A percentile compares a stretch with the other conserved stretches of the same genome.
These are phyloP conservation scores for Carpinus fangiana DNA, from an alignment of 306 rosid species.

Conservation along the genomic window DNA sequence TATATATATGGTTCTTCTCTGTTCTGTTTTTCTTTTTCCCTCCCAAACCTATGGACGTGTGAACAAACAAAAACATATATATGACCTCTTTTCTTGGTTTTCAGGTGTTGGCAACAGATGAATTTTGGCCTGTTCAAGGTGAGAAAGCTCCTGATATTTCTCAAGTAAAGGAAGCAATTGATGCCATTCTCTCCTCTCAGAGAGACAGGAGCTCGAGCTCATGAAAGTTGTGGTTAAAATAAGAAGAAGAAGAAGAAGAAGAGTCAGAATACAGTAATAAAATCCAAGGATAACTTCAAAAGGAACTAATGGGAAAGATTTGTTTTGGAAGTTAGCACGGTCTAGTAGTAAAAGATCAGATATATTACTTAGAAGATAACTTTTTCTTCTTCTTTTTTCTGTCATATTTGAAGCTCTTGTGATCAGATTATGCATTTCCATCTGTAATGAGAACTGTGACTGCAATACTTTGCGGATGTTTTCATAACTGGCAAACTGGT, in stretches of 20 bases:
- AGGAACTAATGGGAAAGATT: constrained; percentile 26
- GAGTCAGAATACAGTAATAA: constrained; percentile 14
- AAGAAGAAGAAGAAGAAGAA: constrained; percentile 6
- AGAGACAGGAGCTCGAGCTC: constrained; percentile 58
- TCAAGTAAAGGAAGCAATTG: constrained; percentile 93
- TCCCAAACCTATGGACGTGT: neutral
- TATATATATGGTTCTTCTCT: neutral
- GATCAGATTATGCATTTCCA: constrained; percentile 9
- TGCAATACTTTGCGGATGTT: neutral
- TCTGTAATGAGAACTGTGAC: constrained; percentile 16
- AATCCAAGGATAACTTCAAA: constrained; percentile 24
- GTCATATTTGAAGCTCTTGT: constrained; percentile 26
- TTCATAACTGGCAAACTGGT: neutral
- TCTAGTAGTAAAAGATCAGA: constrained; percentile 31
- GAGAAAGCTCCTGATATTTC: constrained; percentile 83
- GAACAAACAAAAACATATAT: neutral
- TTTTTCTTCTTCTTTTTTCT: constrained; percentile 11
- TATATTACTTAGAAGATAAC: constrained; percentile 18
- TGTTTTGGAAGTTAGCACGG: constrained; percentile 18
- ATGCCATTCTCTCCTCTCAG: constrained; percentile 70
- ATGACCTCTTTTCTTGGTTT: neutral
- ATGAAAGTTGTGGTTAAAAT: constrained; percentile 25
- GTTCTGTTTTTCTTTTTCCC: neutral
- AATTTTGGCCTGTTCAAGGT: constrained; percentile 87
- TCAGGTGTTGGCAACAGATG: constrained; percentile 89